Evolutionary conservation across 345 rosid genomes (phyloP).

Genomic region (Pugionium cornutum): DNA sequence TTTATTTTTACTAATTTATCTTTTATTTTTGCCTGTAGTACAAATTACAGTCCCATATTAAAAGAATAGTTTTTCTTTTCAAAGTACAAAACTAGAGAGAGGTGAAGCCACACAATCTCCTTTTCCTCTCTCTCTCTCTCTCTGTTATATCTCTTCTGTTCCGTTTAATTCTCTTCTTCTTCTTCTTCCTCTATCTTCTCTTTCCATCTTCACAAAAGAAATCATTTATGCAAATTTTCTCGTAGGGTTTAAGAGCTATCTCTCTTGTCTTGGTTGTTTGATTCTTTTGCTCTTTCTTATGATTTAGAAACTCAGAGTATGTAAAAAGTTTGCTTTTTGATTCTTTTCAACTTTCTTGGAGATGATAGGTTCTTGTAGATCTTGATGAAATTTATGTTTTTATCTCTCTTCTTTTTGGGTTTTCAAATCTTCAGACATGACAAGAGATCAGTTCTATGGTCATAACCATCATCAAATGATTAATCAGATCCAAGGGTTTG

Average conservation of each 20-base stretch:
- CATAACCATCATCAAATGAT: conserved; percentile 64
- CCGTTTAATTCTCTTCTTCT: conserved; percentile 35
- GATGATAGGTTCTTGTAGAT: conserved; percentile 38
- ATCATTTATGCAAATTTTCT: conserved; percentile 18
- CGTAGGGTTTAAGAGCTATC: conserved; percentile 39
- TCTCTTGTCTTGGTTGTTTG: conserved; percentile 27
- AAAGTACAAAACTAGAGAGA: conserved; percentile 36
- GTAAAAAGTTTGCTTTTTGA: conserved; percentile 23
- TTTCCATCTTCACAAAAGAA: conserved; percentile 33
- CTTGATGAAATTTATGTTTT: conserved; percentile 32
- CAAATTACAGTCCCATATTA: conserved; percentile 36
- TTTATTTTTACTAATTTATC: conserved; percentile 16
- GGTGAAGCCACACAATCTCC: conserved; percentile 37
- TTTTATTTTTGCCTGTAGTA: conserved; percentile 36
- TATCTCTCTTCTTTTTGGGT: conserved; percentile 20
- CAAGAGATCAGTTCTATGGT: conserved; percentile 61
- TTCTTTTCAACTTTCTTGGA: conserved; percentile 32
- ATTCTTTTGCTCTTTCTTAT: conserved; percentile 33
- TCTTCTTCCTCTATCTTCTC: conserved; percentile 38
- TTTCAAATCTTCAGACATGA: conserved; percentile 44
- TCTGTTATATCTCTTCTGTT: conserved; percentile 26
- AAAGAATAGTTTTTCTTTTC: conserved; percentile 6
- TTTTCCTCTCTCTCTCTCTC: conserved; percentile 33
- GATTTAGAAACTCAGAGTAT: conserved; percentile 26
- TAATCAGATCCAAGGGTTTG: conserved; percentile 68